Evolutionary conservation across 2,329 filamentous ascomycete genomes (phyloP), one percentile per base, ranked within the genome.

Genomic region (Cladobotryum protrusum): DNA sequence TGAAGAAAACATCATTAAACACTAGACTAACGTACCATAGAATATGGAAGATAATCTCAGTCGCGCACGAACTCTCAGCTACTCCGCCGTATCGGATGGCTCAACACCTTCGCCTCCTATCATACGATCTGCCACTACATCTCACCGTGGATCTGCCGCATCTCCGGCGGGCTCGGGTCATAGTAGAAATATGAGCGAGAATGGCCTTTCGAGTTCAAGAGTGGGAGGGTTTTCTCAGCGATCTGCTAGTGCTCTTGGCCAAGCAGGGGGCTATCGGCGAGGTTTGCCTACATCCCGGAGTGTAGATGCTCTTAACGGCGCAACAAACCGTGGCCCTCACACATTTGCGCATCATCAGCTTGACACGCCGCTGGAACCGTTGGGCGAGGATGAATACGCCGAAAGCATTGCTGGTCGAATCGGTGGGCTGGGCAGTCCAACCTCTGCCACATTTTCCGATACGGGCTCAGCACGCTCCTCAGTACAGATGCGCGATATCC

Each of bases 31-130:
- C 14, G 18, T 29, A 11, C 17, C 29, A 18, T 65, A 95, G 89
- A 87, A 88, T 32, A 96, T 96, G 90, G 92, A 96, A 69, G 89
- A 86, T 35, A 96, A 96, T 59, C 74, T 96, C 17, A 85, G 79
- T 50, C 85, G 89, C 53, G 91, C 89, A 29, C 81, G 89, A 59
- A 82, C 85, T 9, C 73, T 89, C 73, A 61, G 69, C 67, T 55
- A 67, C 53, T 61, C 66, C 9, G 56, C 65, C 34, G 52, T 65
- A 3, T 80, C 77, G 2, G 73, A 75, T 50, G 69, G 69, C 9
- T 80, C 78, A 15, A 78, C 76, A 1, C 75, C 78, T 13, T 79
- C 73, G 48, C 80, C 77, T 4, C 69, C 72, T 0, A 69, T 75
- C 8, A 64, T 57, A 19, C 61, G 62, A 11, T 57, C 63, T 19